Conservation (phyloP, 2,329 filamentous ascomycete genomes). For the Coniochaeta prunicola region DNA sequence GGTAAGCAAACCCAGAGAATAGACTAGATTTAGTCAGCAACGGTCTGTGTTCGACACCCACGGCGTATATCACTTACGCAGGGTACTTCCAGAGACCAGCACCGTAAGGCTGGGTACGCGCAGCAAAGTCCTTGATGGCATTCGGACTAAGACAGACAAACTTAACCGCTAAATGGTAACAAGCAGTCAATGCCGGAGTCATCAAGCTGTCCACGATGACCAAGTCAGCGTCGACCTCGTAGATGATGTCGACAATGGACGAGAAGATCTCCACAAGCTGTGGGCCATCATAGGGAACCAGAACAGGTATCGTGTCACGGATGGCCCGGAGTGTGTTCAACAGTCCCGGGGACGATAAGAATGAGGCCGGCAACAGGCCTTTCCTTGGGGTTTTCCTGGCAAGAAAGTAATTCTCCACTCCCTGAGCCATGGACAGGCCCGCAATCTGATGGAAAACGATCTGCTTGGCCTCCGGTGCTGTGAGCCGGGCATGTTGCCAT, state of each 20-base stretch:
- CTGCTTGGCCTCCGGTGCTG: background rate
- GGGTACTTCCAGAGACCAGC: slow-evolving; percentile 1
- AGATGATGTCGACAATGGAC: background rate
- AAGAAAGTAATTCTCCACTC: background rate
- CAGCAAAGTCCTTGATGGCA: background rate
- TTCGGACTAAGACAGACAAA: background rate
- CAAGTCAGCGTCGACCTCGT: background rate
- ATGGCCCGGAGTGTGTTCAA: background rate
- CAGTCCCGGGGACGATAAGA: background rate
- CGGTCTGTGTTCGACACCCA: background rate
- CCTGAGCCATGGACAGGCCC: background rate
- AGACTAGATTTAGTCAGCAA: background rate
- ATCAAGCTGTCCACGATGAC: background rate
- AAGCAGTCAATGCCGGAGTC: background rate
- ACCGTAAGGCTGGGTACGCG: background rate
- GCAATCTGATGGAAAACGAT: background rate
- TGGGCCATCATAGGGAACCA: background rate
- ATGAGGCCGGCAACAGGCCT: background rate
- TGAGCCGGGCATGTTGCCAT: background rate
- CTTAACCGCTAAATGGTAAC: background rate
- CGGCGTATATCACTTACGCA: background rate
- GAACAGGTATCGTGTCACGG: background rate
- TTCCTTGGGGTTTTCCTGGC: background rate
- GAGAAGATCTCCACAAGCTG: background rate
- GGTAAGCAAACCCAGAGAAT: background rate